Evolutionary conservation across 257 asterid genomes (phyloP).

Genomic region (Lavandula angustifolia): DNA sequence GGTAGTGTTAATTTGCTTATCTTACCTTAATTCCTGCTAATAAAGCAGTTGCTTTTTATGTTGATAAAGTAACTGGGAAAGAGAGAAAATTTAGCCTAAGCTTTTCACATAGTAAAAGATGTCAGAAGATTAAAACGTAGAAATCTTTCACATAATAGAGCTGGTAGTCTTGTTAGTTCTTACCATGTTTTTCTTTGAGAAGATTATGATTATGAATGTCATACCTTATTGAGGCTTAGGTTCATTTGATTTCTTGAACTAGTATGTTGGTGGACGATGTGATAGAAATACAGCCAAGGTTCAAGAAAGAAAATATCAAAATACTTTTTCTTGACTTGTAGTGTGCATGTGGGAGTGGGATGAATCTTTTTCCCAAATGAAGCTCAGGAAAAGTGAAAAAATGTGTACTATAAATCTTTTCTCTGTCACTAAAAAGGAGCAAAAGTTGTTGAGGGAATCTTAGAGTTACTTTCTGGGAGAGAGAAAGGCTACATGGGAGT

Average conservation of each 20-base stretch:
- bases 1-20: not conserved
- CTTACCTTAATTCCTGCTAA: not conserved
- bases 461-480: not conserved
- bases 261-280: not conserved
- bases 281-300: not conserved
- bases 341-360: conserved; percentile 20
- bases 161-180: no score
- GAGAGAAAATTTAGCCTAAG: conserved; percentile 13
- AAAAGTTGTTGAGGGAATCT: conserved; percentile 31
- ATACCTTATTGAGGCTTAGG: not conserved
- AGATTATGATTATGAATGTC: no score
- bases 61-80: not conserved
- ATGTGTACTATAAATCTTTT: not conserved
- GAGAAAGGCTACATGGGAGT: not conserved
- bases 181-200: no score
- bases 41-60: not conserved
- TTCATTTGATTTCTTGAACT: not conserved
- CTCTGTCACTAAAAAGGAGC: conserved; percentile 21
- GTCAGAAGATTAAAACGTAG: conserved; percentile 25
- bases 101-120: conserved; percentile 38
- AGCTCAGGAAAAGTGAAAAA: conserved; percentile 1
- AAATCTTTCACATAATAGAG: conserved; percentile 8
- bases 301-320: not conserved
- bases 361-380: conserved; percentile 5
- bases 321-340: not conserved